A percentile compares a stretch with the other conserved stretches of the same genome.
Evolutionary conservation across 768 basidiomycete genomes (phyloP).

Genomic region (Auricularia auricula-judae): DNA sequence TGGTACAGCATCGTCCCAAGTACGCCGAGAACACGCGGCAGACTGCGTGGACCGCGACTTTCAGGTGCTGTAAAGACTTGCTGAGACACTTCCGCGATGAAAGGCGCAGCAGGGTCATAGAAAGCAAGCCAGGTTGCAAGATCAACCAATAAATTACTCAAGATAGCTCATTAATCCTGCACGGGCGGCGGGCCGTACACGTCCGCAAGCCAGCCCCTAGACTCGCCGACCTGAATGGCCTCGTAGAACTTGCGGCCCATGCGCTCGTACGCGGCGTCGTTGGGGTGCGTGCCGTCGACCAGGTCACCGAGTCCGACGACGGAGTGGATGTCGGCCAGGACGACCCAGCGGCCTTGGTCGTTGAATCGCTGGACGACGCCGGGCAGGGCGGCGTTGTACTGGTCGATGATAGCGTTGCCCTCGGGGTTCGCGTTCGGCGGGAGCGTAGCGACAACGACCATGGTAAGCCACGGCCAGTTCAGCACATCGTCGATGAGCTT

Average conservation of each 20-base stretch:
- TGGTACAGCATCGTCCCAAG: too few relatives aligned
- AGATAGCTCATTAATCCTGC: too few relatives aligned
- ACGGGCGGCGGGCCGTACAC: background rate
- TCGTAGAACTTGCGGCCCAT: background rate
- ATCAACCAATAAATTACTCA: too few relatives aligned
- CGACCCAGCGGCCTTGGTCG: background rate
- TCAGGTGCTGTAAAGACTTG: too few relatives aligned
- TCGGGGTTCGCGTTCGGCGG: background rate
- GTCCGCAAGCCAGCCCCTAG: background rate
- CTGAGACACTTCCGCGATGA: too few relatives aligned
- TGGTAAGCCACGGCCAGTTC: background rate
- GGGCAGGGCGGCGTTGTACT: background rate
- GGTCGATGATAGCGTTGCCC: background rate
- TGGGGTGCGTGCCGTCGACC: background rate
- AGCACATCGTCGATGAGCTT: background rate
- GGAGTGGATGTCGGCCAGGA: background rate
- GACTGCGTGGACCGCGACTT: too few relatives aligned
- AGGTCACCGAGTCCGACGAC: background rate
- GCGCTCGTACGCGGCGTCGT: background rate
- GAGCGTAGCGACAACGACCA: background rate
- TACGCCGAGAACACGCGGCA: too few relatives aligned
- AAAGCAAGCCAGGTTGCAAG: too few relatives aligned
- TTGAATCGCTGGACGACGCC: background rate
- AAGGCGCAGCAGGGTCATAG: too few relatives aligned
- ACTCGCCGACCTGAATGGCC: background rate